phyloP scores from a whole-genome alignment of 768 basidiomycete species.

The Coprinopsis sp. region DNA sequence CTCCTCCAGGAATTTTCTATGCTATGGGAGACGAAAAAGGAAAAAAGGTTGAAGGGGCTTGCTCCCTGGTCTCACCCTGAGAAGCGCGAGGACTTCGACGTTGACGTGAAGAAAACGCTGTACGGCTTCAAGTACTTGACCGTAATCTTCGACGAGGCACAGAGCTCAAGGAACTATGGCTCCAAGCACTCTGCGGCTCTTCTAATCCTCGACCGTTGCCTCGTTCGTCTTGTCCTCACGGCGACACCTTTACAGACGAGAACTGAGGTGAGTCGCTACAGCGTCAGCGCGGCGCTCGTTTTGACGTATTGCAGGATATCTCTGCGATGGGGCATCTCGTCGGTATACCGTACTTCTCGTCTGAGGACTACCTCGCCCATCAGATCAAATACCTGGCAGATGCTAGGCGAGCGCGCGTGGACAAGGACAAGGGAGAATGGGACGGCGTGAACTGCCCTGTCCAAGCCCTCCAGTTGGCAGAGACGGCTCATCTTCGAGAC shows the following conservation, averaged over 20 bases:
- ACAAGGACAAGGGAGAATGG: background rate
- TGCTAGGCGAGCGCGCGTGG: background rate
- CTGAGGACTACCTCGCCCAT: background rate
- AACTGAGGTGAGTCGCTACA: background rate
- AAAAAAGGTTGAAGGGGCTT: too few relatives aligned
- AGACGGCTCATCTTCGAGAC: background rate
- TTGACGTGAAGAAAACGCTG: too few relatives aligned
- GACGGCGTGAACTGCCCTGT: background rate
- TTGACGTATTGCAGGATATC: background rate
- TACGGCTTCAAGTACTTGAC: slow-evolving; percentile 15
- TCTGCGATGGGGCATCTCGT: background rate
- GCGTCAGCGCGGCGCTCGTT: background rate
- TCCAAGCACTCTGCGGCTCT: slow-evolving; percentile 14
- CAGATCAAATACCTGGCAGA: background rate
- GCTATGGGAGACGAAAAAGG: too few relatives aligned
- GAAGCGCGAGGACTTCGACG: too few relatives aligned
- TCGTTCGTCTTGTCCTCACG: background rate
- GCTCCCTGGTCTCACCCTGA: too few relatives aligned
- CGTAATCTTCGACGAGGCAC: slow-evolving; percentile 20
- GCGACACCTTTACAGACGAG: background rate
- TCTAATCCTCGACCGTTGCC: slow-evolving; percentile 6
- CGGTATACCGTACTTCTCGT: background rate
- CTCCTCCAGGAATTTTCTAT: too few relatives aligned
- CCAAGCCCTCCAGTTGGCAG: background rate
- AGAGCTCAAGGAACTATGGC: slow-evolving; percentile 18